These are phyloP conservation scores for Tetrapyrgos nigripes DNA, from an alignment of 1,284 basidiomycete genomes.

Conservation along the genomic window DNA sequence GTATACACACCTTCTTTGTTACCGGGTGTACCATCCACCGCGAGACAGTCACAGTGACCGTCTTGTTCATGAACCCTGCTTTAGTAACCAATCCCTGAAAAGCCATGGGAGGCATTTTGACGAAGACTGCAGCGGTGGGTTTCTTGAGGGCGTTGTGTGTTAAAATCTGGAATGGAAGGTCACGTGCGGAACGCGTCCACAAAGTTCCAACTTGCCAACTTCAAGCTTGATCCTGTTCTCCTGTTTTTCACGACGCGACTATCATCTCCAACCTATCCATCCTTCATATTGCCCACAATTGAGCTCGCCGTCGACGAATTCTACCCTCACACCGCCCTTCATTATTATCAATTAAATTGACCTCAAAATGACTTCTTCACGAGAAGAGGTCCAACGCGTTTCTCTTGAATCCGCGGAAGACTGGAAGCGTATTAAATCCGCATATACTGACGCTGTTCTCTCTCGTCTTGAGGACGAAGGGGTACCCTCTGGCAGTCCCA, in stretches of 20 bases:
- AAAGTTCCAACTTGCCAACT: background rate
- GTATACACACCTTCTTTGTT: slow-evolving; percentile 71
- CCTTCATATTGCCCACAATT: too few relatives aligned
- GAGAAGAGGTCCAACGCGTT: slow-evolving; percentile 1
- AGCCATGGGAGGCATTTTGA: slow-evolving; percentile 75
- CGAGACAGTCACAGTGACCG: slow-evolving; percentile 80
- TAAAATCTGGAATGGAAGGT: background rate
- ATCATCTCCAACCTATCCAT: too few relatives aligned
- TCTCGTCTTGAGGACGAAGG: slow-evolving; percentile 4
- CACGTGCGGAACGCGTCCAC: background rate
- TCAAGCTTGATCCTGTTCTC: too few relatives aligned
- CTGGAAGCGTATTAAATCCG: slow-evolving; percentile 8
- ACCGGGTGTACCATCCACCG: slow-evolving; percentile 69
- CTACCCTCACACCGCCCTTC: too few relatives aligned
- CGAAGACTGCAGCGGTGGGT: slow-evolving; percentile 1
- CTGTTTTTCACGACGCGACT: too few relatives aligned
- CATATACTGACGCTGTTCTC: background rate
- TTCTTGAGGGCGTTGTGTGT: too few relatives aligned
- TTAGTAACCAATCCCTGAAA: slow-evolving; percentile 78
- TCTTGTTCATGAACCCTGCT: slow-evolving; percentile 82
- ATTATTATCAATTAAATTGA: background rate
- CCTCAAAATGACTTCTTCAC: background rate
- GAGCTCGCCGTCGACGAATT: too few relatives aligned
- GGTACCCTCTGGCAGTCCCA: background rate
- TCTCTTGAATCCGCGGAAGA: slow-evolving; percentile 4